phyloP scores from a whole-genome alignment of 805 yeast genomes.

The Wickerhamiella dianesei region DNA sequence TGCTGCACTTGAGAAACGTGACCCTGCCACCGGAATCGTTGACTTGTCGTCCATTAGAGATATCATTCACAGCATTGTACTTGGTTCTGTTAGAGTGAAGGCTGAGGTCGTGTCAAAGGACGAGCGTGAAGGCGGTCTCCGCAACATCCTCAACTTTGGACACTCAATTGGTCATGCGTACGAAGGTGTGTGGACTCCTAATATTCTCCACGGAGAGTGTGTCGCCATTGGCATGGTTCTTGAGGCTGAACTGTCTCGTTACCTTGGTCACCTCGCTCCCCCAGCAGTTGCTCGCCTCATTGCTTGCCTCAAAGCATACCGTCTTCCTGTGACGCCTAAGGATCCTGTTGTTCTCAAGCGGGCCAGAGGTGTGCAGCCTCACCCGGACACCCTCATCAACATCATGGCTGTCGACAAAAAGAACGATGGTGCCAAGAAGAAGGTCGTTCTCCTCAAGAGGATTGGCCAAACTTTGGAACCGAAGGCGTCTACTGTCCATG shows the following conservation, averaged over 20 bases:
- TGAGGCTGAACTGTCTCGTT: slow-evolving; percentile 93
- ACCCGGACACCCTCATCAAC: slow-evolving; percentile 57
- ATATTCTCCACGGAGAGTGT: slow-evolving; percentile 95
- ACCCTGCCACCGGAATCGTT: slow-evolving; percentile 33
- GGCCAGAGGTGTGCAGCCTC: slow-evolving; percentile 55
- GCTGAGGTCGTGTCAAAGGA: slow-evolving; percentile 89
- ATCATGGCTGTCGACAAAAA: slow-evolving; percentile 96
- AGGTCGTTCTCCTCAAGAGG: slow-evolving; percentile 65
- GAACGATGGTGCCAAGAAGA: slow-evolving; percentile 84
- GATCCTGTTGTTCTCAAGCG: slow-evolving; percentile 62
- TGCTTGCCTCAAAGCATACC: slow-evolving; percentile 72
- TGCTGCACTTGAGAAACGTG: slow-evolving; percentile 40
- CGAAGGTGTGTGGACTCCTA: slow-evolving; percentile 94
- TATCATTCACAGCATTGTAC: slow-evolving; percentile 63
- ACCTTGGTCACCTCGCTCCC: slow-evolving; percentile 75
- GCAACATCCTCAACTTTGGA: slow-evolving; percentile 88
- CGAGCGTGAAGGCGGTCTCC: slow-evolving; percentile 87
- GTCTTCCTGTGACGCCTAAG: slow-evolving; percentile 64
- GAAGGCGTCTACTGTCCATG: slow-evolving; percentile 72
- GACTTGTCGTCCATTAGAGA: slow-evolving; percentile 58
- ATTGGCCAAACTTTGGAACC: slow-evolving; percentile 86
- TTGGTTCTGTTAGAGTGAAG: slow-evolving; percentile 78
- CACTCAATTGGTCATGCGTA: slow-evolving; percentile 97
- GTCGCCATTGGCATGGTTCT: slow-evolving; percentile 93
- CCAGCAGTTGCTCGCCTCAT: slow-evolving; percentile 85